Evolutionary conservation across 1,139 yeast species (phyloP), one percentile per base, ranked within the genome.

Genomic region (Diutina sp.): DNA sequence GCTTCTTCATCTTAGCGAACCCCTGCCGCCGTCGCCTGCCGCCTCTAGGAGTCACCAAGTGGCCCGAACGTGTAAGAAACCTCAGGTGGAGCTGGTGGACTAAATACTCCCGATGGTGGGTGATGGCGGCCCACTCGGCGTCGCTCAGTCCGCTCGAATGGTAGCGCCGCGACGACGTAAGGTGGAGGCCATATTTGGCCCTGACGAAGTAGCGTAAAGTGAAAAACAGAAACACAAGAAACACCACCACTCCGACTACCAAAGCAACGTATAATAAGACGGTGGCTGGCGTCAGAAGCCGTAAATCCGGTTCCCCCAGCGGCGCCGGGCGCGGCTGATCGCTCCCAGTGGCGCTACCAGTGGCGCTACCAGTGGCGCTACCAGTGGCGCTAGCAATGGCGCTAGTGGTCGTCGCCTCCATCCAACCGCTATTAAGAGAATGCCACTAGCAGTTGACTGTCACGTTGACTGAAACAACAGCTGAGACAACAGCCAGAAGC

Each of bases 181-280:
- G 73, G 61, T 80, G 80, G 7, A 83, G 69, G 0, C 87, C 88
- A 63, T 75, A 77, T 58, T 72, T 75, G 11, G 85, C 73, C 56
- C 87, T 69, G 4, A 83, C 73, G 61, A 83, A 78, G 67, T 83
- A 83, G 56, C 87, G 68, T 56, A 80, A 63, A 35, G 87, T 80
- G 71, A 84, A 82, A 66, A 81, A 82, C 12, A 82, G 62, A 62
- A 84, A 82, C 45, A 81, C 66, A 0, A 73, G 44, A 9, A 86
- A 85, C 57, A 83, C 81, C 47, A 77, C 64, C 11, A 81, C 78
- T 6, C 87, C 88, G n/a, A 82, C 80, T 0, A 84, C 79, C 48
- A 84, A 72, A 0, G 88, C 87, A 4, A 38, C 45, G 29, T 35
- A 35, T 46, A 51, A 35, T 3, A 51, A 14, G 46, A 25, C 46